Percentiles rank a stretch among this genome's conserved stretches.
phyloP scores from a whole-genome alignment of 768 basidiomycete species.

The Mycena metata region DNA sequence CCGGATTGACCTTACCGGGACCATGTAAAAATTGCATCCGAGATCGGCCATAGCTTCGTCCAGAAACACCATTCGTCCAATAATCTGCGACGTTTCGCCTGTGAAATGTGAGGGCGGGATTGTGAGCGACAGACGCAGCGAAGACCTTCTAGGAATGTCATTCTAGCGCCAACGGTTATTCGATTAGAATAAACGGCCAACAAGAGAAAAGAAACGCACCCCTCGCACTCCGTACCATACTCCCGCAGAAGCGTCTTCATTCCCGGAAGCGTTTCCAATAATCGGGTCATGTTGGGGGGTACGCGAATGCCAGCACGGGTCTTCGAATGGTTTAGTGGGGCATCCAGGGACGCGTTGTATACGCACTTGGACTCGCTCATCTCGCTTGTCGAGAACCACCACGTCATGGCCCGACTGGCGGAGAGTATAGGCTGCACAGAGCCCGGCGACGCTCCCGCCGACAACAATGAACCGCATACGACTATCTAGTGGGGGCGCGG shows the following conservation, averaged over 20 bases:
- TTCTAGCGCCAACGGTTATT: not conserved
- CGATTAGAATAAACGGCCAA: not conserved
- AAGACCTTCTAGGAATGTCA: slow-evolving; percentile 3
- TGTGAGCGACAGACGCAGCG: not conserved
- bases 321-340: too few species aligned
- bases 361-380: not conserved
- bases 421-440: slow-evolving; percentile 6
- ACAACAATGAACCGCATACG: slow-evolving; percentile 1
- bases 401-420: slow-evolving; percentile 1
- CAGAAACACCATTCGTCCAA: not conserved
- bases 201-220: not conserved
- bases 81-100: not conserved
- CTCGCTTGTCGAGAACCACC: slow-evolving; percentile 6
- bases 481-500: too few species aligned
- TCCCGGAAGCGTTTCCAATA: slow-evolving; percentile 29
- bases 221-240: slow-evolving; percentile 5
- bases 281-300: slow-evolving; percentile 37
- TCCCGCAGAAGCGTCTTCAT: slow-evolving; percentile 11
- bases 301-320: not conserved
- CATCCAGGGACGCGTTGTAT: too few species aligned
- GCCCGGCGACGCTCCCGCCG: slow-evolving; percentile 8
- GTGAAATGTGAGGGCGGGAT: not conserved
- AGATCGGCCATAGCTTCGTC: slow-evolving; percentile 6
- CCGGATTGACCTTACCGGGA: not conserved
- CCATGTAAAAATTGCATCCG: slow-evolving; percentile 17